Conservation (phyloP, 2,329 filamentous ascomycete species). For the Botryosphaeria dothidea region DNA sequence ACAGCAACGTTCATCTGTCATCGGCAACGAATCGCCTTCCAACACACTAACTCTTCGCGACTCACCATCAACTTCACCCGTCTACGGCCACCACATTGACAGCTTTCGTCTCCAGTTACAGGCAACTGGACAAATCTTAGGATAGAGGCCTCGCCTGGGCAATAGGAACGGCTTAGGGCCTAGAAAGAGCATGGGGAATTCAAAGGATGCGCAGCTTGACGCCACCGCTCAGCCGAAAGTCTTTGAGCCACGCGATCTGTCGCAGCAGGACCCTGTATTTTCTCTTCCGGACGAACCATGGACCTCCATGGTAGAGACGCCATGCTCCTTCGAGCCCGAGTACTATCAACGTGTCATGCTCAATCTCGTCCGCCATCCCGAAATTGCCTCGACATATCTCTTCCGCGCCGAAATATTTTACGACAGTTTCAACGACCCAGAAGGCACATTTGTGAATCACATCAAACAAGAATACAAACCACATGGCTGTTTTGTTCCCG, state of each 20-base stretch:
- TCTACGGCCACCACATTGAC: neutral
- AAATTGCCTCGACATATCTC: slow-evolving; percentile 75
- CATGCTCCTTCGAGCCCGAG: slow-evolving; percentile 63
- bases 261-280: slow-evolving; percentile 23
- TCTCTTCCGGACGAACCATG: slow-evolving; percentile 36
- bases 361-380: slow-evolving; percentile 76
- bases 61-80: neutral
- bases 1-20: neutral
- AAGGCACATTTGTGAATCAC: slow-evolving; percentile 49
- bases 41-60: neutral
- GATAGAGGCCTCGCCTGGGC: too few species aligned
- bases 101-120: neutral
- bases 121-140: too few species aligned
- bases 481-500: slow-evolving; percentile 24
- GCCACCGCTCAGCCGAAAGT: neutral
- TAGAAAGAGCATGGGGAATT: slow-evolving; percentile 5
- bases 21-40: neutral
- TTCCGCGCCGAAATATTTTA: slow-evolving; percentile 76
- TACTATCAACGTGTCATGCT: slow-evolving; percentile 69
- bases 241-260: slow-evolving; percentile 37
- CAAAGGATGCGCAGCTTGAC: neutral
- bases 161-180: neutral
- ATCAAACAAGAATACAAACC: slow-evolving; percentile 44
- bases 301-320: slow-evolving; percentile 38
- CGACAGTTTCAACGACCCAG: slow-evolving; percentile 46